Conservation (phyloP, 2,329 filamentous ascomycete genomes). For the Herpotrichia juniperi region DNA sequence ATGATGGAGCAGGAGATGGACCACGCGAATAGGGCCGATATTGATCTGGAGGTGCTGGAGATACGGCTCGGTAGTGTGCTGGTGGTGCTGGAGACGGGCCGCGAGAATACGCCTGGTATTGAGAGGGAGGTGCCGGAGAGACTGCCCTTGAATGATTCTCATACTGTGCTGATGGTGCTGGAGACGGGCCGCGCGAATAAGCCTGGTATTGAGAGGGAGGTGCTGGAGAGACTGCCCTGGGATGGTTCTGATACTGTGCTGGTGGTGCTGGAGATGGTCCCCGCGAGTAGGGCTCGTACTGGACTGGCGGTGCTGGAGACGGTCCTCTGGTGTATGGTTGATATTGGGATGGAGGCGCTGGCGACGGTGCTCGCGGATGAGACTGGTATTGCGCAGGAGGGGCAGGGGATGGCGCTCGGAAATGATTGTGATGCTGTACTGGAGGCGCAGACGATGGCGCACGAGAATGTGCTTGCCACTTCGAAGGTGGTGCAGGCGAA, state of each 20-base stretch:
- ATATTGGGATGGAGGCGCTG: constrained; percentile 22
- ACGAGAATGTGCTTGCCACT: constrained; percentile 30
- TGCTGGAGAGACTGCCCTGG: constrained; percentile 39
- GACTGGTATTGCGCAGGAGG: constrained; percentile 25
- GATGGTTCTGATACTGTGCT: constrained; percentile 28
- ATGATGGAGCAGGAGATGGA: constrained; percentile 37
- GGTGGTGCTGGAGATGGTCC: constrained; percentile 34
- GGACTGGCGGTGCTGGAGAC: constrained; percentile 30
- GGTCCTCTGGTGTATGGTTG: constrained; percentile 29
- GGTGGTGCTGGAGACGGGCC: constrained; percentile 43
- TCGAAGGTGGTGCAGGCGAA: constrained; percentile 27
- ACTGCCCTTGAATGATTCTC: constrained; percentile 29
- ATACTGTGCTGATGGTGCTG: constrained; percentile 37
- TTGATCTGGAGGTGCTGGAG: constrained; percentile 48
- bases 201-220: constrained; percentile 31
- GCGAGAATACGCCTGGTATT: constrained; percentile 25
- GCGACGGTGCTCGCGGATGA: constrained; percentile 37
- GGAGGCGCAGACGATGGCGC: constrained; percentile 49
- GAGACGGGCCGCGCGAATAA: constrained; percentile 34
- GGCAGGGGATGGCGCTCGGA: constrained; percentile 35
- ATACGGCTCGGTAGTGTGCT: constrained; percentile 47
- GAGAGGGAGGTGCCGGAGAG: constrained; percentile 35
- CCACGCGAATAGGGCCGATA: constrained; percentile 30
- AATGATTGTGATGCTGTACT: constrained; percentile 20
- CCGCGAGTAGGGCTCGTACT: constrained; percentile 28